Evolutionary conservation across 2,329 filamentous ascomycete genomes (phyloP), one percentile per base, ranked within the genome.

Genomic region (Aspergillus hortae): DNA sequence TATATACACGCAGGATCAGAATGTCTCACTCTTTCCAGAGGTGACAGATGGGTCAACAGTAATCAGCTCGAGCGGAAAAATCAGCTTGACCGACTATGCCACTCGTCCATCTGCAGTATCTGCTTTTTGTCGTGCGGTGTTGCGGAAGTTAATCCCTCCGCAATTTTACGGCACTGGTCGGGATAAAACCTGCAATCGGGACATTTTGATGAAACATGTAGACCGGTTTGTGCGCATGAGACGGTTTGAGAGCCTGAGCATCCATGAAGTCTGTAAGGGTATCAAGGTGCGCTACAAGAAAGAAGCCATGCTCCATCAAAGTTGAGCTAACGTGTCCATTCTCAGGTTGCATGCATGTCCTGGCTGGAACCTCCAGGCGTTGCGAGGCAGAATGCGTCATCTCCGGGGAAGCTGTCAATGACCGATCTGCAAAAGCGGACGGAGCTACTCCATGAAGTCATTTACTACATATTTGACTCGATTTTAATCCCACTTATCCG

Each of bases 391-490:
- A 63, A 68, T 9, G 30, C 50, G 1, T 63, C 50, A 1, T 63
- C 68, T 42, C 38, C 45, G 44, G 52, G 40, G 14, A 92, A 86
- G 49, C 75, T 88, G 46, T 88, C 88, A 54, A 76, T 79, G 53
- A 85, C 87, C 0, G 92, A 97, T 64, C 76, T 82, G 27, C 73
- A 75, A 6, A 97, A 96, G 69, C 85, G 92, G 10, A 77, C 75
- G 23, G 89, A 96, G 64, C 78, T 97, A 0, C 82, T 96, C 45
- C 73, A 85, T 48, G 94, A 99, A 67, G 85, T 97, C 52, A 63
- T 97, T 6, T 97, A 96, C 73, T 99, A 92, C 67, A 59, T 95
- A 4, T 94, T 99, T 63, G 94, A 99, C 70, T 96, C 92, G 0
- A 78, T 96, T 19, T 67, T 99, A 51, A 88, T 97, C 61, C 92